Evolutionary conservation across 257 asterid species (phyloP).

Genomic region (Cruciata laevipes): DNA sequence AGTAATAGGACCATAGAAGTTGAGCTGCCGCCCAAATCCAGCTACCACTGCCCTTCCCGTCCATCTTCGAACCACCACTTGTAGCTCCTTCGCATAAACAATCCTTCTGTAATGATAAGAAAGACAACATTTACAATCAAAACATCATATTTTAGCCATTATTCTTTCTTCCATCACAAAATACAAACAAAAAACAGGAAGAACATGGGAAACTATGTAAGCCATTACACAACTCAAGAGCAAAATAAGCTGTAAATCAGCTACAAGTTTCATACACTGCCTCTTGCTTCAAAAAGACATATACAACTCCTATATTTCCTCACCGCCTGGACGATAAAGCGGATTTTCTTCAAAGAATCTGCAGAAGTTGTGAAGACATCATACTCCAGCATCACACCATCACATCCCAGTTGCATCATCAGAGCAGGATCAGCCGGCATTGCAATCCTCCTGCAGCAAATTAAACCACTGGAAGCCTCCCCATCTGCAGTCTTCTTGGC

Average conservation of each 20-base stretch:
- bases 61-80: no score
- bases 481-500: no score
- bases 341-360: slow-evolving; percentile 53
- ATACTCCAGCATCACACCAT: slow-evolving; percentile 57
- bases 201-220: no score
- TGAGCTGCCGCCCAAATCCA: no score
- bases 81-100: no score
- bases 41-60: no score
- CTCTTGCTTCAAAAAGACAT: slow-evolving; percentile 28
- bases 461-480: slow-evolving; percentile 82
- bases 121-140: neutral
- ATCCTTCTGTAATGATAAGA: no score
- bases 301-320: slow-evolving; percentile 62
- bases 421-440: slow-evolving; percentile 87
- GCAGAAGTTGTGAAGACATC: slow-evolving; percentile 43
- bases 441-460: slow-evolving; percentile 69
- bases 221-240: no score
- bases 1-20: no score
- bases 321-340: slow-evolving; percentile 72
- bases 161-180: neutral
- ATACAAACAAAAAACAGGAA: no score
- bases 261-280: slow-evolving; percentile 23
- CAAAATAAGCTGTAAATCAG: neutral
- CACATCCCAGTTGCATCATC: slow-evolving; percentile 86
- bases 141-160: neutral